Base-by-base conservation (phyloP, 768 basidiomycete genomes). In the Porpolomopsis calyptriformis region DNA sequence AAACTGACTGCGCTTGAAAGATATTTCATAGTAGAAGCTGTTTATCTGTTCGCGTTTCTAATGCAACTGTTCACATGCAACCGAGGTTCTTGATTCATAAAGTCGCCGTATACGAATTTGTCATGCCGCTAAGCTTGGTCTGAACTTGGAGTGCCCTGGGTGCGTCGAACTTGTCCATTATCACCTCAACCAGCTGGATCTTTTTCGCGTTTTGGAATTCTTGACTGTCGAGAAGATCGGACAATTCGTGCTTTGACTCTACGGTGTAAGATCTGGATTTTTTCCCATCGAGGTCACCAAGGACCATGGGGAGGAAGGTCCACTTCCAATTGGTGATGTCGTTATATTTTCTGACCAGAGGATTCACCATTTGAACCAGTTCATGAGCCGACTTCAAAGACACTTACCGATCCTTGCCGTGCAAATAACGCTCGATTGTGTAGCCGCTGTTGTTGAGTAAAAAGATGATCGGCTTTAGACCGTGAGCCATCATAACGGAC, bases 291-390 rank as follows among this genome's bases (percentile, higher is more conserved):
- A 67, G 48, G 52, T 77, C 78, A 36, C 76, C 77, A 34, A 86
- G 65, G 23, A 74, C 71, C 25, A 68, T 68, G n/a, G 86, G 66
- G 25, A 87, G 68, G 46, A 66, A 65, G 2, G 78, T 72, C 78
- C 79, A 86, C 55, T 77, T 74, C 85, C 91, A 96, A 55, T 81
- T 66, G 22, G 73, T 69, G 52, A 98, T 82, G 57, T 96, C 82
- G 60, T 94, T 94, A 64, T 96, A 93, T 59, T 80, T 76, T 46
- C 85, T 80, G 53, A 35, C 48, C 37, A 12, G 41, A 18, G 39
- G 26, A 47, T 12, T 22, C 7, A 20, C 33, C 25, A 33, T 31
- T 2, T 11, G n/a, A n/a, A n/a, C n/a, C n/a, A n/a, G 19, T 44
- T 34, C 16, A 22, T 38, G 10, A n/a, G 18, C 20, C 27, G 8